Evolutionary conservation across 2,329 filamentous ascomycete genomes (phyloP).

Genomic region (Fusarium sp.): DNA sequence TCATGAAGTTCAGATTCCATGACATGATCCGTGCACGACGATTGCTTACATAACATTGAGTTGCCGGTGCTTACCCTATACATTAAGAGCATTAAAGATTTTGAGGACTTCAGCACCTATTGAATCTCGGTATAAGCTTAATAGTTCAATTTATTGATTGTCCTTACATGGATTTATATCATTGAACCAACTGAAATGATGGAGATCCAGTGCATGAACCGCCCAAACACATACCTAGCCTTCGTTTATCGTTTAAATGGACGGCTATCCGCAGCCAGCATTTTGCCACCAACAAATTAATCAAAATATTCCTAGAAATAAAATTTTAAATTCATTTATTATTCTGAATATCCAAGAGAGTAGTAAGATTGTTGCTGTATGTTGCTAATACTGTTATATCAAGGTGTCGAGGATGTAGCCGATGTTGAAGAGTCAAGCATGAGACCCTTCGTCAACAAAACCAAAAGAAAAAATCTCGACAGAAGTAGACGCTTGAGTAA

Average conservation of each 20-base stretch:
- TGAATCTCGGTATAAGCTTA: background rate
- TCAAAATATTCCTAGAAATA: background rate
- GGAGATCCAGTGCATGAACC: too few relatives aligned
- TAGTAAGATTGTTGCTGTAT: too few relatives aligned
- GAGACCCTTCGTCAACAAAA: background rate
- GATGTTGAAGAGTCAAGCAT: background rate
- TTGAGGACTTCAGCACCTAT: background rate
- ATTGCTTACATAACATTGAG: background rate
- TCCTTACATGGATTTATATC: too few relatives aligned
- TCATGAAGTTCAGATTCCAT: background rate
- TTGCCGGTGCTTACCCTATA: background rate
- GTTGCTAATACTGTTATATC: background rate
- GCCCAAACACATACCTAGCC: background rate
- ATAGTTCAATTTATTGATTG: background rate
- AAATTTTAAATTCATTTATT: too few relatives aligned
- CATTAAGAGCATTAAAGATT: too few relatives aligned
- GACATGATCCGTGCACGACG: background rate
- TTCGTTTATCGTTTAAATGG: background rate
- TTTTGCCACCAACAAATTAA: background rate
- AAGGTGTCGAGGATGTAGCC: background rate
- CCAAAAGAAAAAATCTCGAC: background rate
- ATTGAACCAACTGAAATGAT: background rate
- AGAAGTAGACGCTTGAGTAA: fast-evolving
- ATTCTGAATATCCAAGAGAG: fast-evolving
- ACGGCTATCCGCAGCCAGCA: too few relatives aligned